Percentiles rank a stretch among this genome's conserved stretches.
phyloP scores from a whole-genome alignment of 257 asterid genomes.

The Linderniella brevidens region DNA sequence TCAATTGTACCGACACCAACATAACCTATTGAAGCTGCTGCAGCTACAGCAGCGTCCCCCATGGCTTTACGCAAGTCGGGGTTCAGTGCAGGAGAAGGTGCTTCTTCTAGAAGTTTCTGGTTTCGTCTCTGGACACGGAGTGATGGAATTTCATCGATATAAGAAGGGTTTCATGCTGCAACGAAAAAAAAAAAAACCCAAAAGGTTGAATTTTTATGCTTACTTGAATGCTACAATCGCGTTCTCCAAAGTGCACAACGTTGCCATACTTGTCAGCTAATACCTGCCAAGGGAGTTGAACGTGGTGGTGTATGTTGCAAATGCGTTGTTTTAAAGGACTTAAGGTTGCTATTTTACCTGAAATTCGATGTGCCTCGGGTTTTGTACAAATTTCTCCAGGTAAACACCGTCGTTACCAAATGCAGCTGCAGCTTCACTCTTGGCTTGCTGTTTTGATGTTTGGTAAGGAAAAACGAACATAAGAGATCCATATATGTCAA shows the following conservation, averaged over 20 bases:
- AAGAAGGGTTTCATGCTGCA: too few relatives aligned
- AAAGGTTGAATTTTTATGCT: conserved; percentile 1
- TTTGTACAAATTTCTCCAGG: conserved; percentile 83
- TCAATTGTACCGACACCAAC: conserved; percentile 92
- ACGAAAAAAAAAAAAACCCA: too few relatives aligned
- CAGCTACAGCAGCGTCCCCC: conserved; percentile 99
- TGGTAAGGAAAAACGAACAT: background rate
- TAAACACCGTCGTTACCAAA: conserved; percentile 98
- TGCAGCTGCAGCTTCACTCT: conserved; percentile 98
- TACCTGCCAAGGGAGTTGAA: conserved; percentile 33
- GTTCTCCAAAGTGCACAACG: conserved; percentile 96
- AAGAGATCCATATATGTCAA: background rate
- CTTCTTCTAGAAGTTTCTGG: conserved; percentile 96
- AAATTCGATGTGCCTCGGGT: conserved; percentile 93
- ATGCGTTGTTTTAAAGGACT: too few relatives aligned
- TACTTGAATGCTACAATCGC: conserved; percentile 99
- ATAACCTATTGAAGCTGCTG: conserved; percentile 97
- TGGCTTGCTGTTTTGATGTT: conserved; percentile 42
- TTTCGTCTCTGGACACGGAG: conserved; percentile 67
- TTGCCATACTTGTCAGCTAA: conserved; percentile 85
- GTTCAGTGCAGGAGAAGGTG: conserved; percentile 97
- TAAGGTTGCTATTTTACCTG: conserved; percentile 18
- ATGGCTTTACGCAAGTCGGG: conserved; percentile 86
- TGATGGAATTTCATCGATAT: too few relatives aligned
- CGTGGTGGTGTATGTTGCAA: too few relatives aligned